A percentile compares a stretch with the other conserved stretches of the same genome.
Evolutionary conservation across 192 early-diverging fungal genomes (phyloP).

Genomic region (Cladochytrium replicatum): DNA sequence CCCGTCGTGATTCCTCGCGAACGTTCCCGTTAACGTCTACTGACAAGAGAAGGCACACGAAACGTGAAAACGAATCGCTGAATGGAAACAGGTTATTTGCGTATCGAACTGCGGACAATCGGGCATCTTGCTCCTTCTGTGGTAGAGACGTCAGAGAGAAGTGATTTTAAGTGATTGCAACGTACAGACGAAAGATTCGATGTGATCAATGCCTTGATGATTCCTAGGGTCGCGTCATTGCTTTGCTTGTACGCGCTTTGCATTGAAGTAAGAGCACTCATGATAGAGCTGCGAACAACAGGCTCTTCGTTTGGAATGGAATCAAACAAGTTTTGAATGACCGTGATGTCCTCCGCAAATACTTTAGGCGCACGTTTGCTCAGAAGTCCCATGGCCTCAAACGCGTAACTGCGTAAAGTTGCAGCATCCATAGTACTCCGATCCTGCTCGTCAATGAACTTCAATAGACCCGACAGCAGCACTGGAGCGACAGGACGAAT

Average conservation of each 20-base stretch:
- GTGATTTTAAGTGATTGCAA: too few relatives aligned
- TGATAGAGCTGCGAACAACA: constrained; percentile 63
- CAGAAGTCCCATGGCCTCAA: constrained; percentile 70
- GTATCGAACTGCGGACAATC: constrained; percentile 34
- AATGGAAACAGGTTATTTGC: constrained; percentile 36
- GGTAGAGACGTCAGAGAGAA: not conserved
- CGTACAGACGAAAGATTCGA: too few relatives aligned
- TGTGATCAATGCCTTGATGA: too few relatives aligned
- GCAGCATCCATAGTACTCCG: constrained; percentile 35
- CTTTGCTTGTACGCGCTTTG: not conserved
- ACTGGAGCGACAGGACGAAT: constrained; percentile 56
- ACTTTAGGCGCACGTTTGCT: constrained; percentile 62
- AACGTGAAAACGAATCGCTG: constrained; percentile 27
- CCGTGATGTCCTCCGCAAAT: constrained; percentile 47
- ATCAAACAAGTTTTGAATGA: constrained; percentile 60
- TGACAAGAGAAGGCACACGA: constrained; percentile 26
- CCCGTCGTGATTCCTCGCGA: constrained; percentile 29
- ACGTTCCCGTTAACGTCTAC: constrained; percentile 40
- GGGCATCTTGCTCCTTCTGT: constrained; percentile 31
- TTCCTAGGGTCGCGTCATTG: too few relatives aligned
- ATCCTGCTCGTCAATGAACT: constrained; percentile 39
- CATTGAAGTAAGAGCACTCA: constrained; percentile 31
- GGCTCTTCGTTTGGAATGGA: constrained; percentile 50
- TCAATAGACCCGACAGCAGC: constrained; percentile 59
- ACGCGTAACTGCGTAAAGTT: constrained; percentile 70